These are phyloP conservation scores for Lentinula sp. DNA, from an alignment of 768 basidiomycete species.

Conservation along the genomic window DNA sequence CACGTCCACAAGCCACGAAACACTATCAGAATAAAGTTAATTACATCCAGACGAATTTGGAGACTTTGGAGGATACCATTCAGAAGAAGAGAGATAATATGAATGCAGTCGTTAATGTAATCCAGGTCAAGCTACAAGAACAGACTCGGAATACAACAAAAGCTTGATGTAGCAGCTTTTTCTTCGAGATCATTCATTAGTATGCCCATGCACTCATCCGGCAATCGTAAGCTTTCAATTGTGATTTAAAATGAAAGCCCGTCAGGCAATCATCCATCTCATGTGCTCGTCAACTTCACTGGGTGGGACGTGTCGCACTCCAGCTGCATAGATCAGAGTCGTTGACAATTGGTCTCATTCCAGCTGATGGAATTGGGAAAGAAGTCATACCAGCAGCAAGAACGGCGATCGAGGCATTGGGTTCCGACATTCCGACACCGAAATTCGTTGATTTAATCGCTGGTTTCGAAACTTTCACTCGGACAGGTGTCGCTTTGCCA, in stretches of 20 bases:
- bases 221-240: no score
- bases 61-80: constrained; percentile 83
- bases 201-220: no score
- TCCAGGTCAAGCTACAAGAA: constrained; percentile 51
- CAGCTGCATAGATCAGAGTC: constrained; percentile 19
- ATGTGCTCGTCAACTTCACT: no score
- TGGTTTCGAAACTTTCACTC: constrained; percentile 90
- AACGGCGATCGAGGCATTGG: constrained; percentile 80
- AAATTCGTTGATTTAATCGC: constrained; percentile 84
- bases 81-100: constrained; percentile 89
- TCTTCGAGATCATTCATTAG: background rate
- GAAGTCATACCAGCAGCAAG: constrained; percentile 94
- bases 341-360: constrained; percentile 87
- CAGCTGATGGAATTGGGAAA: constrained; percentile 93
- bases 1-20: constrained; percentile 69
- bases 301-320: no score
- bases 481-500: constrained; percentile 83
- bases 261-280: no score
- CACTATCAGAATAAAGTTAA: constrained; percentile 80
- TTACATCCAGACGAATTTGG: constrained; percentile 78
- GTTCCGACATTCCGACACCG: constrained; percentile 85
- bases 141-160: constrained; percentile 3
- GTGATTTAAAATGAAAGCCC: no score
- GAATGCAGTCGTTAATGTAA: constrained; percentile 62
- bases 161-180: background rate